Percentiles rank a stretch among this genome's conserved stretches.
These are phyloP conservation scores for Boletus rufocinnamomeus DNA, from an alignment of 768 basidiomycete genomes.

Conservation along the genomic window DNA sequence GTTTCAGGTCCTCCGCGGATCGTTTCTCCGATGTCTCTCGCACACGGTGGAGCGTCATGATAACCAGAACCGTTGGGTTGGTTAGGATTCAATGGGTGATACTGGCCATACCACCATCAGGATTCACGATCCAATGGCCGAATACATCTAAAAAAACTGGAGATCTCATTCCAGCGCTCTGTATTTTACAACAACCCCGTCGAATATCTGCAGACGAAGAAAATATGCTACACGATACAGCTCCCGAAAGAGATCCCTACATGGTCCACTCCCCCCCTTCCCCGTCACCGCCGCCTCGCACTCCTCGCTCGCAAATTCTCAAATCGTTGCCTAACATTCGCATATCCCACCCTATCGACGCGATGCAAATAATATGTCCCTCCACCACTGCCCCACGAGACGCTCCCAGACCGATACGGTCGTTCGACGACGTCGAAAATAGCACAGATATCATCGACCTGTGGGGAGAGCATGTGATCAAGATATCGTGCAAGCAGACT, in stretches of 20 bases:
- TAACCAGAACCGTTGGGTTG: background rate
- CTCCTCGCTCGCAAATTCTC: constrained; percentile 47
- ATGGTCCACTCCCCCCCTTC: background rate
- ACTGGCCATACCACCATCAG: background rate
- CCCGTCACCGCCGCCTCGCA: constrained; percentile 26
- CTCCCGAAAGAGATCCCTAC: background rate
- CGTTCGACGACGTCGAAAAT: constrained; percentile 78
- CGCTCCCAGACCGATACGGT: constrained; percentile 68
- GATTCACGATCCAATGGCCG: background rate
- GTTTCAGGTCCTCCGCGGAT: background rate
- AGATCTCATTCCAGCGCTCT: background rate
- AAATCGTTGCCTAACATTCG: constrained; percentile 55
- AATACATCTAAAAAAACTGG: background rate
- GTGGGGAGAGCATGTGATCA: background rate
- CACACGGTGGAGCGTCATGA: background rate
- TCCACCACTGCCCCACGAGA: constrained; percentile 77
- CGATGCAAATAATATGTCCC: constrained; percentile 77
- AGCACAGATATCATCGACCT: constrained; percentile 78
- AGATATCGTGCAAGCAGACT: background rate
- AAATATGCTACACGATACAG: constrained; percentile 1
- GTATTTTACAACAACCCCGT: constrained; percentile 1
- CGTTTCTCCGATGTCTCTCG: too few relatives aligned
- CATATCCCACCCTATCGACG: constrained; percentile 73
- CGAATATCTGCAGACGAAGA: background rate
- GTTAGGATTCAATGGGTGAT: background rate